Evolutionary conservation across 1,139 yeast species (phyloP).

Genomic region (Insectozyma bohioensis): DNA sequence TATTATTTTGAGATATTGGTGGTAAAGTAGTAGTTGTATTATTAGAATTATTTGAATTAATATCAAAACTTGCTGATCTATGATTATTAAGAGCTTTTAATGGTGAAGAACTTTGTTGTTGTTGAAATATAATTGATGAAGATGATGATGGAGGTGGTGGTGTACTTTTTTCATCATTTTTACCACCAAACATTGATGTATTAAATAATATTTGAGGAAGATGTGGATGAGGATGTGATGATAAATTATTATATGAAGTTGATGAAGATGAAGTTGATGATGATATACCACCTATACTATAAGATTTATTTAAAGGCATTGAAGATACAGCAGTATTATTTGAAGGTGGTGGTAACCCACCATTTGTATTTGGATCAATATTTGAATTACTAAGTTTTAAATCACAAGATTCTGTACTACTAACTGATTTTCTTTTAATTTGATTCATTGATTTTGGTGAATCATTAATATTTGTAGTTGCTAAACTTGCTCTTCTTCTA

Average conservation of each 20-base stretch:
- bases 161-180: conserved; percentile 15
- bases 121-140: conserved; percentile 8
- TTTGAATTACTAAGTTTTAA: too few relatives aligned
- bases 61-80: conserved; percentile 38
- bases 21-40: conserved; percentile 17
- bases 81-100: conserved; percentile 9
- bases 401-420: conserved; percentile 2
- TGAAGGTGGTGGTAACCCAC: neutral
- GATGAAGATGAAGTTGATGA: conserved; percentile 9
- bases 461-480: conserved; percentile 3
- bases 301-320: neutral
- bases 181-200: conserved; percentile 36
- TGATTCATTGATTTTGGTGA: too few relatives aligned
- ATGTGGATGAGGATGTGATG: conserved; percentile 10
- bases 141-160: conserved; percentile 8
- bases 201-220: conserved; percentile 33
- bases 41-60: conserved; percentile 14
- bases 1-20: conserved; percentile 21
- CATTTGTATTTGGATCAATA: too few relatives aligned
- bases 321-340: neutral
- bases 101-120: conserved; percentile 5
- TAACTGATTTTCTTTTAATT: conserved; percentile 1
- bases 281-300: conserved; percentile 6
- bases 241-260: neutral
- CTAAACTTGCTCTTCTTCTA: conserved; percentile 53